Base-by-base conservation (phyloP, 495 filamentous ascomycete genomes). In the Sordaria brevicollis region DNA sequence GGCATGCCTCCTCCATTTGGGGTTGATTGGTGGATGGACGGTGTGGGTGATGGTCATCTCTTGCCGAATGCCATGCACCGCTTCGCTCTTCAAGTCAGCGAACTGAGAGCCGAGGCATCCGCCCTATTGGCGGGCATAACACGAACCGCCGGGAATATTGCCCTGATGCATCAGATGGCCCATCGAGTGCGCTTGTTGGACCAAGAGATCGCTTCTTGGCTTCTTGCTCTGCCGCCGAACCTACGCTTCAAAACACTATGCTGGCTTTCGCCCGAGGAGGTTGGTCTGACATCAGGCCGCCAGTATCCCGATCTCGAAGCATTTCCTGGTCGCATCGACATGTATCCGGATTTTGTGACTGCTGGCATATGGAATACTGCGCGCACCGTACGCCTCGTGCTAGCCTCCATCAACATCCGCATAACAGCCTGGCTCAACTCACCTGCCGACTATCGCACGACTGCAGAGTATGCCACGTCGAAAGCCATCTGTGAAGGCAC, bases 301-400 rank as follows among this genome's bases (percentile, higher is more conserved):
- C 70, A 81, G 67, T 79, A 80, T 66, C 41, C 65, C 9, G 71
- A 79, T 31, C 74, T 76, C 7, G 84, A 85, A n/a, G 81, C 82
- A 0, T 87, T 81, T 69, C 84, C 85, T 0, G 85, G 85, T 29
- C 78, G 81, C n/a, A 76, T 87, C 34, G 85, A 87, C 69, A 73
- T 83, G 33, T 87, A 85, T 72, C 72, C 70, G 8, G 83, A 86
- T 72, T 76, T 86, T 65, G 82, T 81, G 71, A 81, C 82, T 11
- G 81, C 81, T 13, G 80, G 75, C 68, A 76, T 80, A 17, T 82
- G 80, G 80, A 86, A 86, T 71, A 75, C 79, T 21, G 75, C 76
- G 19, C 78, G 84, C 8, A 74, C 80, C 2, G 68, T 78, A 10
- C 75, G 84, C 0, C 70, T 87, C 7, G 74, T 82, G n/a, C 76